Conservation (phyloP, 331 rosid species). For the Pyracantha coccinea region DNA sequence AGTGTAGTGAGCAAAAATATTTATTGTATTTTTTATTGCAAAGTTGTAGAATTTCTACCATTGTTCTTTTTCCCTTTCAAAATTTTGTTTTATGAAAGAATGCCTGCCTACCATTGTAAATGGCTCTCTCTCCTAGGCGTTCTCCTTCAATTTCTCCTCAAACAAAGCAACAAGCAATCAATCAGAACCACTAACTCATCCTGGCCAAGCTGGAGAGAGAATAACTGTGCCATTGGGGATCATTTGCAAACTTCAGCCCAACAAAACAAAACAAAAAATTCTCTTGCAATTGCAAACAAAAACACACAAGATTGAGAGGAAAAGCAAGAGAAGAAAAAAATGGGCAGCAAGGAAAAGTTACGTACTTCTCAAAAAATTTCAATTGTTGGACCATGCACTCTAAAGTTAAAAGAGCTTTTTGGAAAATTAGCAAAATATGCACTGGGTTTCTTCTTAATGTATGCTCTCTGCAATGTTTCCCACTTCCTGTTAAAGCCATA, state of each 20-base stretch:
- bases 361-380: constrained; percentile 3
- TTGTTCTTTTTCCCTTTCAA: neutral
- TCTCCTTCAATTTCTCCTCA: constrained; percentile 59
- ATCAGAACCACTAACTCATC: constrained; percentile 32
- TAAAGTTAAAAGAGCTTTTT: constrained; percentile 43
- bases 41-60: no score
- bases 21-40: no score
- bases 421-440: constrained; percentile 28
- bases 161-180: constrained; percentile 24
- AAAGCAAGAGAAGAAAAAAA: neutral
- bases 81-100: neutral
- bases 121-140: constrained; percentile 28
- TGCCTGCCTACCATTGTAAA: neutral
- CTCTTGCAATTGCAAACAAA: constrained; percentile 7
- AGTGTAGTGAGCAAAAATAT: no score
- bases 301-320: constrained; percentile 7
- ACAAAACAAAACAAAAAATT: neutral
- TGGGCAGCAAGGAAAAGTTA: neutral
- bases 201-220: constrained; percentile 4
- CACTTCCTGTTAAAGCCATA: constrained; percentile 56
- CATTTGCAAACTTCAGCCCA: neutral
- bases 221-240: neutral
- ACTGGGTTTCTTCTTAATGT: constrained; percentile 53
- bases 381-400: constrained; percentile 31
- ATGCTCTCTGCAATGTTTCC: constrained; percentile 48